Base-by-base conservation (phyloP, 495 filamentous ascomycete species). In the Penicillium taxi region DNA sequence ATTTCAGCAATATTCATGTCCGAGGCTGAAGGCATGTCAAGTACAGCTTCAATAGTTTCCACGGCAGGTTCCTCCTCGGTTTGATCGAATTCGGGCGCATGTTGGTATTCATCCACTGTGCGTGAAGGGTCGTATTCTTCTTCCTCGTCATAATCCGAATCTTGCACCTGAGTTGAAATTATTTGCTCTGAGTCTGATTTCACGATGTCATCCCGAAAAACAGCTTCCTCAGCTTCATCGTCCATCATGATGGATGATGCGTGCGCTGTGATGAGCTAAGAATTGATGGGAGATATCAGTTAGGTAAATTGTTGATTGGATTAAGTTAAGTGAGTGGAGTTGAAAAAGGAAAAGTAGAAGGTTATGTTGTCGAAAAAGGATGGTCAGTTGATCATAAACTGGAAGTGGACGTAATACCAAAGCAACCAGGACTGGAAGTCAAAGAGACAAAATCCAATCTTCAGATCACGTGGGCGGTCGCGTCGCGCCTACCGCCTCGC, bases 191-290 rank as follows among this genome's bases (percentile, higher is more conserved):
- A 63, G 37, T 70, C 70, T 54, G 62, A 41, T 37, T 58, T 60
- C 58, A 66, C 75, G 45, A 66, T 67, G 50, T 71, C 67, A 46
- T 67, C 73, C 51, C 76, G 70, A 37, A 66, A 67, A 51, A 81
- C 78, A 50, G 79, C 75, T 39, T 71, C 58, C 57, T 82, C 77
- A 35, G 73, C 67, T 46, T 78, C 73, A 44, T 72, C 62, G 49
- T 77, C 74, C 37, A 72, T 73, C 77, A 80, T 80, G 55, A 39
- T 43, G 36, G 47, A 32, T 32, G 42, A 19, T 31, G 35, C 9
- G 26, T 9, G 16, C 6, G 39, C 34, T 32, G 44, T 32, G 33
- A 46, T 43, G 32, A 28, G 16, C 17, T 29, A 24, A 34, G 16
- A 32, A 32, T 26, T 37, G 35, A 39, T 22, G n/a, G n/a, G n/a